Evolutionary conservation across 805 yeast species (phyloP).

Genomic region (Ogataea methanolica): DNA sequence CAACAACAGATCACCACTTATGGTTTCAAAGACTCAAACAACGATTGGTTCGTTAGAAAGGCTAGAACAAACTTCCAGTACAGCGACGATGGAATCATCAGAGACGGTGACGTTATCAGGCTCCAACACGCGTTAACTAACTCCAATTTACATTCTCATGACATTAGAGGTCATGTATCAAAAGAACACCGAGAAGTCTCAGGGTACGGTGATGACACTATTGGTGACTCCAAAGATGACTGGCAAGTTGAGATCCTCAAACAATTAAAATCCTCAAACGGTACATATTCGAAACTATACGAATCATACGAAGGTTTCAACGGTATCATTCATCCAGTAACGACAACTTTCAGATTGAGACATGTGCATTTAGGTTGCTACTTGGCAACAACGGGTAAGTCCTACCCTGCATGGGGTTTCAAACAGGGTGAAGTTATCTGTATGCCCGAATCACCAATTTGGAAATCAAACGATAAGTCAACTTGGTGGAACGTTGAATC

Average conservation of each 20-base stretch:
- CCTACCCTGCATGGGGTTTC: constrained; percentile 96
- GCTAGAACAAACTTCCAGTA: constrained; percentile 28
- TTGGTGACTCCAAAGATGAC: constrained; percentile 72
- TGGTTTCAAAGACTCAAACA: constrained; percentile 85
- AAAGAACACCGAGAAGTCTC: constrained; percentile 54
- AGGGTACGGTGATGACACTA: constrained; percentile 60
- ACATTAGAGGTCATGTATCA: constrained; percentile 57
- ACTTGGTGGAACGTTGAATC: constrained; percentile 83
- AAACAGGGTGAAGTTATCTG: constrained; percentile 89
- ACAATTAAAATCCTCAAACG: constrained; percentile 36
- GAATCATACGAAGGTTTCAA: constrained; percentile 36
- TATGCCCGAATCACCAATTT: constrained; percentile 36
- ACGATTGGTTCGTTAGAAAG: constrained; percentile 54
- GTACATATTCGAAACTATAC: constrained; percentile 17
- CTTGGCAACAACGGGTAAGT: constrained; percentile 74
- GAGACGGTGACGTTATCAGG: constrained; percentile 60
- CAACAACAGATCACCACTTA: constrained; percentile 97
- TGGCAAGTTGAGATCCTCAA: constrained; percentile 71
- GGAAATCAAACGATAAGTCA: constrained; percentile 41
- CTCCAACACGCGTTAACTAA: constrained; percentile 58
- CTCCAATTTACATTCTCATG: constrained; percentile 70
- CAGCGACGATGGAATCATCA: constrained; percentile 29
- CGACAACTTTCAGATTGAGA: constrained; percentile 75
- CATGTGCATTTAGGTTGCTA: constrained; percentile 73
- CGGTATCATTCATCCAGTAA: constrained; percentile 64